Base-by-base conservation (phyloP, 129 eudicot genomes). In the Lactuca saligna region DNA sequence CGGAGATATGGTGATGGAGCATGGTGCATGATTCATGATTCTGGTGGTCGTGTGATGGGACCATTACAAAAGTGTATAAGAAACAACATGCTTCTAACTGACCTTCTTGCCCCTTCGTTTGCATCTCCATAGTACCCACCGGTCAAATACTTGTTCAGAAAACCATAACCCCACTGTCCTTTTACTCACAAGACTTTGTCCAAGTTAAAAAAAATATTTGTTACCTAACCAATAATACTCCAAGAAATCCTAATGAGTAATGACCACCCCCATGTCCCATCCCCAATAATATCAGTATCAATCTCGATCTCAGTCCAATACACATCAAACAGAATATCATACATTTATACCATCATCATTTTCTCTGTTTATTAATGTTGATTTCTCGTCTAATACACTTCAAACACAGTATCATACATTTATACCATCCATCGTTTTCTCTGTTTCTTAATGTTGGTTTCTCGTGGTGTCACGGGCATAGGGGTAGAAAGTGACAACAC, bases 31-130 rank as follows among this genome's bases (percentile, higher is more conserved):
- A 68, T 61, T 38, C 61, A 65, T 15, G 67, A 66, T 32, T 56
- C 61, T 68, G 75, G 64, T 62, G 69, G 68, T 57, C 57, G 59
- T 61, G 4, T 44, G 29, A 25, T 74, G 72, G 79, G 78, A 20
- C 58, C 74, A 66, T 37, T 29, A 68, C 59, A 74, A 74, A 75
- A 75, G 79, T 75, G 60, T 75, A 72, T 66, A 75, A 66, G 79
- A 42, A 75, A 46, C 72, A 72, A 74, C 79, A 65, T 74, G 72
- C 59, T 55, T 57, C 66, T 65, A 65, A 48, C 11, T 44, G 73
- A 33, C 8, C 59, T 44, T 57, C 31, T 31, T 56, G 25, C 41
- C 55, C 64, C 55, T 69, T 56, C 57, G 58, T 65, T 75, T 66
- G 35, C 20, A 46, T 66, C 42, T 35, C 61, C 49, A 46, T 49